Evolutionary conservation across 495 filamentous ascomycete genomes (phyloP), one percentile per base, ranked within the genome.

Genomic region (Aspergillus incahuasiensis): DNA sequence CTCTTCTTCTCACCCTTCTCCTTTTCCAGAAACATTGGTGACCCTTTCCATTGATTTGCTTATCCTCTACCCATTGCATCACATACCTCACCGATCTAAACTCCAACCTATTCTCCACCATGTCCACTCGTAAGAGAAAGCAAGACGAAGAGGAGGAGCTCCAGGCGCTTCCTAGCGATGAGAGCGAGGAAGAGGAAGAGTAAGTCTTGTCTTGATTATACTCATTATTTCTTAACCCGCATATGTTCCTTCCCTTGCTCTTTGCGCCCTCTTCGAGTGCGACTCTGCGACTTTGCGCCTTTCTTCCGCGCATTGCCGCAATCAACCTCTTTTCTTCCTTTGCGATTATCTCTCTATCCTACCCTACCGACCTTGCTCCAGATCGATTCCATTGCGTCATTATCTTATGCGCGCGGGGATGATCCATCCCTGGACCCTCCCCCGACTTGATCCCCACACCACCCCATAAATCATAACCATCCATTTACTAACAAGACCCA

Each of bases 51-150:
- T 40, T 51, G 22, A 19, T 50, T 53, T 25, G 12, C 32, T 35
- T 9, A 2, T 20, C 38, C 43, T 58, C 11, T 21, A 19, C 42
- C 40, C 48, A n/a, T 9, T n/a, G 24, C 28, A 49, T 30, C 55
- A 61, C 55, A 56, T 38, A 32, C 46, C 60, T 38, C 22, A 54
- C 19, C 20, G 48, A 9, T 40, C n/a, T 25, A 25, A 13, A 21
- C 34, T 16, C 18, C 16, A 54, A 39, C n/a, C 68, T 54, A 34
- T 3, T 35, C 32, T 12, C 32, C 45, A 55, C 28, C n/a, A 83
- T 85, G 81, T 78, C 81, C 13, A 83, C 82, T 62, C 79, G 82
- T 67, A 86, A 86, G 78, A 79, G 82, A 77, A 84, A 84, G 79
- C 78, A 82, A 57, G 82, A 81, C 60, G 79, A 82, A 64, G 78